Evolutionary conservation across 75 land plant species (phyloP), one percentile per base, ranked within the genome.

Genomic region (Cryptomeria japonica): DNA sequence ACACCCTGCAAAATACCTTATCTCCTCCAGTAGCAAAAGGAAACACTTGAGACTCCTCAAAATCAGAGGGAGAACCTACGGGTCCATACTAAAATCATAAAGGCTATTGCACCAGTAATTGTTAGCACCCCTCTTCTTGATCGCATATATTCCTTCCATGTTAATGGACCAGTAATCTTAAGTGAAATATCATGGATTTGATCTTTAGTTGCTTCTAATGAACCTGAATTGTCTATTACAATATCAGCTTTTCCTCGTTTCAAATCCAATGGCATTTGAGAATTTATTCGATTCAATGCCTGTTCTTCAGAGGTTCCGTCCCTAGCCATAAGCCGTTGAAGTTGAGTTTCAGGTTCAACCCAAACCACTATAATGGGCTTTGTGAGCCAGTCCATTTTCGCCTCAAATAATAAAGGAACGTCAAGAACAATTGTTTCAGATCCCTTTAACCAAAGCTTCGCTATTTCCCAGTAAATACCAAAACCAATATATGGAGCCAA

Each of bases 261-360:
- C 89, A 16, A 84, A 87, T 97, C 97, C 85, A 97, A 87, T 6
- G 99, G 46, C 73, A 90, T 91, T 84, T 98, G 99, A 46, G 99
- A 90, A 80, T 91, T 91, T 55, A 98, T 97, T 88, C 93, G 93
- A 80, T 94, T 95, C 49, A 78, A 83, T 6, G 97, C 97, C 77
- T 95, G 95, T 86, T 98, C 97, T 58, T 93, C 92, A 3, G 95
- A 91, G 42, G 91, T 87, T 46, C 92, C 90, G 87, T 98, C 99
- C 55, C 99, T 93, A 11, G 90, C 89, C 89, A 95, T 91, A 11
- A 98, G 93, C 22, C 99, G 93, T 18, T 86, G 89, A 86, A 97
- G 94, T 80, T 97, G 98, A n/a, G 97, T 96, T 31, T 93, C 91
- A 36, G 94, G 90, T 88, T 97, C 98, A 15, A 97, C 98, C 98